phyloP scores from a whole-genome alignment of 2,329 filamentous ascomycete species.

The Pezicula rhizophila region DNA sequence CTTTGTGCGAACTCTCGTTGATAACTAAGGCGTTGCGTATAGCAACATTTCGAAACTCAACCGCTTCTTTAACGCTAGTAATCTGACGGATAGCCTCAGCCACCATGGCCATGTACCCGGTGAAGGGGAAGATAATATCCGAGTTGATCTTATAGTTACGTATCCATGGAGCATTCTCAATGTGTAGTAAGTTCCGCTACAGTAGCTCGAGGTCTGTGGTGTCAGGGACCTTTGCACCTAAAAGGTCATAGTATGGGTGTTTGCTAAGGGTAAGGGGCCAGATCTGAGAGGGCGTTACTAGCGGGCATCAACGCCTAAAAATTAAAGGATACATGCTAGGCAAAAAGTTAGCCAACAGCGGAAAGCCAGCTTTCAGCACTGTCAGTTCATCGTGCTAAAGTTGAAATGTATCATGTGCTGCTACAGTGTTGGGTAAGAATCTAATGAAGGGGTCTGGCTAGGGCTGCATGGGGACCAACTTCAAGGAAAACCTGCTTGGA shows the following conservation, averaged over 20 bases:
- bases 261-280: neutral
- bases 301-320: neutral
- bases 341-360: neutral
- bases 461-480: slow-evolving; percentile 26
- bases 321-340: neutral
- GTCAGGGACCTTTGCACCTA: neutral
- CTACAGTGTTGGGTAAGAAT: neutral
- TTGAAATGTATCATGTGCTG: neutral
- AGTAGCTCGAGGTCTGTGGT: neutral
- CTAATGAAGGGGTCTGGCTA: slow-evolving; percentile 10
- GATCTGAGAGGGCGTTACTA: neutral
- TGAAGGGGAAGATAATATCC: neutral
- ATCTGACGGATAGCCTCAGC: neutral
- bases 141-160: neutral
- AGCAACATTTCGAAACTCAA: neutral
- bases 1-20: neutral
- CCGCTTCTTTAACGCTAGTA: neutral
- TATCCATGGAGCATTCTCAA: neutral
- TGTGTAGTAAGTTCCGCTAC: neutral
- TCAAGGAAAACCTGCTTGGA: slow-evolving; percentile 8
- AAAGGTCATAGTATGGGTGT: neutral
- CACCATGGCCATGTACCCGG: neutral
- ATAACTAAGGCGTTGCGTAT: neutral
- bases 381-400: neutral
- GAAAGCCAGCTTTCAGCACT: neutral